Base-by-base conservation (phyloP, 805 yeast species). In the Metschnikowia corniflorae region DNA sequence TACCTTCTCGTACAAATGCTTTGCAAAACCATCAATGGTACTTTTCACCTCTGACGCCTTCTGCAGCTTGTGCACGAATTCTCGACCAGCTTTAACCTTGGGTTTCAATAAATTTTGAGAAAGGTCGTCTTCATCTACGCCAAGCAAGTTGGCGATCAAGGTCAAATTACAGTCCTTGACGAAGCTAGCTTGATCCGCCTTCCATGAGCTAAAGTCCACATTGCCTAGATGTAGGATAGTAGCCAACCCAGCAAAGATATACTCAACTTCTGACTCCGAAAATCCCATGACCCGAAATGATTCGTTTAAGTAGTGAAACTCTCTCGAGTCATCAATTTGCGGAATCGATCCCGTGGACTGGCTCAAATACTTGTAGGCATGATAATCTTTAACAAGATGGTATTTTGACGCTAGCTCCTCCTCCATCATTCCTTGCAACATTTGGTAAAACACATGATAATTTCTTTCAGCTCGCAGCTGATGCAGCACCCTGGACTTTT, bases 371-470 rank as follows among this genome's bases (percentile, higher is more conserved):
- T 63, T 65, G 56, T 79, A 85, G 5, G 55, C 37, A 5, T 61
- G 39, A 14, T 54, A 44, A 23, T 70, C 61, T 14, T 63, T 58
- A 15, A 58, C 50, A 15, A 84, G 62, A 1, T 71, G 69, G 18
- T 77, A 63, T 15, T 33, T 35, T 16, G 64, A 59, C 4, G 66
- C 50, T 5, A 86, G 60, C 29, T 66, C 68, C 2, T 58, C 56
- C 2, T 72, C 61, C 1, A 81, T 54, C 26, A 77, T 73, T 15
- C 96, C 96, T 30, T 73, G 68, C 24, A 93, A 61, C 26, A 93
- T 61, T 55, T 93, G 97, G 60, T 93, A 93, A 56, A 93, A 93
- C 4, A 89, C 76, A 57, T 93, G 99, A 56, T 91, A 93, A 56
- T 89, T 93, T 58, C 98, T 75, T 62, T 93, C 99, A 15, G 73